Conservation (phyloP, 495 filamentous ascomycete species). For the Bryoglossum gracile region DNA sequence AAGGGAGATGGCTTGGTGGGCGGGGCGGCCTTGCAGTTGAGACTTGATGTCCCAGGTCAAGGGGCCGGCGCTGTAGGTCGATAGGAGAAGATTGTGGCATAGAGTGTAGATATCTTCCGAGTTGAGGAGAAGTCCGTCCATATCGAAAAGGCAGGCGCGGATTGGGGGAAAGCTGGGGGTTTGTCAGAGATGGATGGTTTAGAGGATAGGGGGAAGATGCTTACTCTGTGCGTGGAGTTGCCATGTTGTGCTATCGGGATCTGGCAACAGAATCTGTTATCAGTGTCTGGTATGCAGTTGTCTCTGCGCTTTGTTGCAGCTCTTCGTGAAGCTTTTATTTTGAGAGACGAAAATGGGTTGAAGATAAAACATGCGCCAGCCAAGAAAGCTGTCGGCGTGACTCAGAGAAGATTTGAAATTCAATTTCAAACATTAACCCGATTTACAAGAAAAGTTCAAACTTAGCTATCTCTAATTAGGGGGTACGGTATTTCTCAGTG, state of each 20-base stretch:
- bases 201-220: not conserved
- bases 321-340: not conserved
- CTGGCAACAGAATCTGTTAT: not conserved
- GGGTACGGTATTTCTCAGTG: too few relatives aligned
- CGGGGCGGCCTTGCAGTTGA: conserved; percentile 83
- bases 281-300: too few relatives aligned
- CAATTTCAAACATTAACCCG: not conserved
- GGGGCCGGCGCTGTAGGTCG: conserved; percentile 60
- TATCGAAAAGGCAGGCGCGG: conserved; percentile 93
- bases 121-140: conserved; percentile 96
- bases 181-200: not conserved
- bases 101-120: conserved; percentile 88
- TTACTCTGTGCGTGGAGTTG: conserved; percentile 18
- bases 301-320: too few relatives aligned
- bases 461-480: too few relatives aligned
- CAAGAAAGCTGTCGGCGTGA: conserved; percentile 10
- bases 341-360: too few relatives aligned
- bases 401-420: conserved; percentile 2
- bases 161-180: conserved; percentile 52
- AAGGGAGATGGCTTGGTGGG: conserved; percentile 49
- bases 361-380: conserved; percentile 8
- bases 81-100: conserved; percentile 74
- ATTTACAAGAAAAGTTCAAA: too few relatives aligned
- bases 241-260: conserved; percentile 2
- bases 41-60: conserved; percentile 93